phyloP scores from a whole-genome alignment of 1,284 basidiomycete genomes.

The Lentinula novae-zelandiae region DNA sequence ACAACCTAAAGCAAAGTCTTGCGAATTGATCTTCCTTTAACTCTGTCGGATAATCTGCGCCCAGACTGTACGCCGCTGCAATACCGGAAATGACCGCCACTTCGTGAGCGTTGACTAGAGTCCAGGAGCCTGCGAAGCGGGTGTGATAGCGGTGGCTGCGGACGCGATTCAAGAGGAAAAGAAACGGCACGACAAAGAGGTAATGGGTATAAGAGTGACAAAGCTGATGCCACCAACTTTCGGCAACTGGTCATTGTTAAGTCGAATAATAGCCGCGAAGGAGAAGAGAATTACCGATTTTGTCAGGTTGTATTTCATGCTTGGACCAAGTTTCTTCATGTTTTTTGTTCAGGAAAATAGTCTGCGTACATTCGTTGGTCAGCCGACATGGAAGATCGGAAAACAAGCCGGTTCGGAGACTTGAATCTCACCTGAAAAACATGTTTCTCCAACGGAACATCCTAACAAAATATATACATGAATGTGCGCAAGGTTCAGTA shows the following conservation, averaged over 20 bases:
- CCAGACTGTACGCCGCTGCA: slow-evolving; percentile 15
- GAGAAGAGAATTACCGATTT: slow-evolving; percentile 13
- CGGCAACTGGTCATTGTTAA: not conserved
- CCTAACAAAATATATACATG: not conserved
- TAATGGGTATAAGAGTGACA: slow-evolving; percentile 18
- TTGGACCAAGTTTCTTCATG: slow-evolving; percentile 16
- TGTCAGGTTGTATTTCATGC: slow-evolving; percentile 14
- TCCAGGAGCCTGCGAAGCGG: slow-evolving; percentile 17
- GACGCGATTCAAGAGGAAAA: slow-evolving; percentile 11
- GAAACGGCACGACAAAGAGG: slow-evolving; percentile 11
- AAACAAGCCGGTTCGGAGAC: not conserved
- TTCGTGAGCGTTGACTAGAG: slow-evolving; percentile 20
- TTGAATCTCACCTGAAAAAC: slow-evolving; percentile 13
- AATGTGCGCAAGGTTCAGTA: not conserved
- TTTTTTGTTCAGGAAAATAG: slow-evolving; percentile 18
- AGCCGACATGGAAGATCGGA: not conserved
- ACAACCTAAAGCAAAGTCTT: slow-evolving; percentile 17
- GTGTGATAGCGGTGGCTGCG: slow-evolving; percentile 2
- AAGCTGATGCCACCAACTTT: slow-evolving; percentile 19
- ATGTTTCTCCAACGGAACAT: slow-evolving; percentile 12
- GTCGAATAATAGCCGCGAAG: not conserved
- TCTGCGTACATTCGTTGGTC: slow-evolving; percentile 4
- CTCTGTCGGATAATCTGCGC: not conserved
- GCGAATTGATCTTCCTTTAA: slow-evolving; percentile 15
- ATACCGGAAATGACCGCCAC: slow-evolving; percentile 17